Base-by-base conservation (phyloP, 345 rosid genomes). In the Lumnitzera littorea region DNA sequence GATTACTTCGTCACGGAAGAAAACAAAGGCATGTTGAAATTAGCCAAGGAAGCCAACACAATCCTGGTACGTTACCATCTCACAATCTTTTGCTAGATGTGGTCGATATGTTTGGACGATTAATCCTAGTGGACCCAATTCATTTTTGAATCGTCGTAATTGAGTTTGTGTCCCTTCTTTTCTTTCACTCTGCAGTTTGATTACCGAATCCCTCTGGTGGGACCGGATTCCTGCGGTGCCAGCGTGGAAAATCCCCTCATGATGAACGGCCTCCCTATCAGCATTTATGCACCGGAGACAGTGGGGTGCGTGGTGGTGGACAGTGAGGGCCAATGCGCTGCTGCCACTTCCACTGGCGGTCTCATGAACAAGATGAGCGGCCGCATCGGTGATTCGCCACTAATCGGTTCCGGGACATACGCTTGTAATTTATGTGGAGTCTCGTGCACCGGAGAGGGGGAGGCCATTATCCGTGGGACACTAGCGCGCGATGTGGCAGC, bases 361-460 rank as follows among this genome's bases (percentile, higher is more conserved):
- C 73, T 92, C 16, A 92, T 92, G 94, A 92, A 92, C 80, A 92
- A 92, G 62, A 80, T 75, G 87, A 59, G 65, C 24, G 98, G 98
- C 11, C 82, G 98, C 50, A 92, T 89, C 0, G 98, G 98, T 27
- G 98, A 92, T 87, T 89, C 98, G 7, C 96, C 98, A 29, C 70
- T 92, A 13, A 92, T 92, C n/a, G 98, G 98, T 10, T 70, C 96
- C 0, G 98, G 98, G 50, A 92, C 98, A 25, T 92, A 92, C 51
- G 98, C 98, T 6, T 73, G 88, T 24, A 71, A 84, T 25, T 68
- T 87, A 0, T 87, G 94, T 16, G 98, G 88, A 0, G 87, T 92
- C 5, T 92, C 98, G 2, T 92, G 98, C 68, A 92, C 98, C 0
- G 98, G 98, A 8, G 98, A 92, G 74, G 98, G 98, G 12, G 98